Evolutionary conservation across 805 yeast genomes (phyloP), one percentile per base, ranked within the genome.

Genomic region (Diddensiella transvaalensis): DNA sequence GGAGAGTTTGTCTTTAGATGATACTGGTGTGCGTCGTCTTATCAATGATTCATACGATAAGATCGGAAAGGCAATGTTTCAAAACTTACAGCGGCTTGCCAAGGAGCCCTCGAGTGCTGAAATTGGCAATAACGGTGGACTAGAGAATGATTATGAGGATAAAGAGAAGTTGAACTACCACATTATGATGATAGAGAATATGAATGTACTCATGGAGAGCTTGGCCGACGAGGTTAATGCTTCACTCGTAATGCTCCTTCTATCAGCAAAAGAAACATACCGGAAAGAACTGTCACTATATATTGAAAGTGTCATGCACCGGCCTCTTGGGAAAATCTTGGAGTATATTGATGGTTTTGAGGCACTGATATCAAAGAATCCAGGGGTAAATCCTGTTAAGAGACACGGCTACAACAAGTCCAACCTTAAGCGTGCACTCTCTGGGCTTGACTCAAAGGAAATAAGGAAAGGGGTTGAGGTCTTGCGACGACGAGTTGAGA

Each of bases 331-430:
- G 0, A 84, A 83, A 58, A 58, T 89, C 43, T 68, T 79, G 13
- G 80, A 78, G 22, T 83, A 86, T 61, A 77, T 88, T 1, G 73
- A 74, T 36, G 86, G 82, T 30, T 78, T 82, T 37, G 84, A 82
- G 49, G 73, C 76, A 1, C 62, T 81, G 10, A 62, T 71, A 2
- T 72, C 66, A 22, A 62, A 72, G 10, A 65, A 68, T 39, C 70
- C 69, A 2, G 48, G 46, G 1, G 59, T 53, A 11, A 74, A 74
- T 50, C 81, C 80, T 15, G 72, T 81, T 1, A 77, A 73, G 56
- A 77, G 84, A 53, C 83, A 80, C 53, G 83, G 84, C 8, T 84
- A 81, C 55, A 82, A 79, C 57, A 76, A 74, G 62, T 75, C 76
- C 29, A 76, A 78, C 22, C 68, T 87, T 49, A 76, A 75, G 52